Conservation (phyloP, 805 yeast species). For the Saccharomycopsis babjevae region DNA sequence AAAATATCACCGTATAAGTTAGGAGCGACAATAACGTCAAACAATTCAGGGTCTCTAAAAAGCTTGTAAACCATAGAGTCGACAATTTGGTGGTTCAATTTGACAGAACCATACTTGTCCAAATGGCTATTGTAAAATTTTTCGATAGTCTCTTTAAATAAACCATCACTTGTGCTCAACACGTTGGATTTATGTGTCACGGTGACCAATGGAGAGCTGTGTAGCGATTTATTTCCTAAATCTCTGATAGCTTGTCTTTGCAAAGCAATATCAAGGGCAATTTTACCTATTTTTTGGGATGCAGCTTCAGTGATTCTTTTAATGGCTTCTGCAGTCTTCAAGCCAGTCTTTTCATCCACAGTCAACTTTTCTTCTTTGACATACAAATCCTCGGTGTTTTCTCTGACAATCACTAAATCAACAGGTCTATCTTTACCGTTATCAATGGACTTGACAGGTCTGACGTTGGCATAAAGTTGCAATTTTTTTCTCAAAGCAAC, state of each 20-base stretch:
- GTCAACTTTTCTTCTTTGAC: constrained; percentile 83
- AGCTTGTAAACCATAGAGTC: constrained; percentile 98
- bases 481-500: constrained; percentile 95
- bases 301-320: constrained; percentile 92
- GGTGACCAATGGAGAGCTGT: constrained; percentile 48
- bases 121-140: constrained; percentile 37
- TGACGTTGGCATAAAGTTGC: constrained; percentile 91
- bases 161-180: constrained; percentile 83
- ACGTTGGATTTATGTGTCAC: constrained; percentile 97
- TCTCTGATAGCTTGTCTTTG: constrained; percentile 78
- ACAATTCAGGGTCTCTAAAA: constrained; percentile 97
- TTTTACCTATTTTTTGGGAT: constrained; percentile 73
- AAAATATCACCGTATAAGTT: constrained; percentile 95
- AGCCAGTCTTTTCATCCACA: constrained; percentile 61
- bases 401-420: constrained; percentile 96
- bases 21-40: constrained; percentile 98
- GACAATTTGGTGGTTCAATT: constrained; percentile 89
- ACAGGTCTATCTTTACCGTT: constrained; percentile 74
- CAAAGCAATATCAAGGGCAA: constrained; percentile 86
- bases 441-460: constrained; percentile 92
- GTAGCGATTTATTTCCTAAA: constrained; percentile 44
- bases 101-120: constrained; percentile 41
- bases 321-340: constrained; percentile 92
- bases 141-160: constrained; percentile 83
- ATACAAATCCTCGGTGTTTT: constrained; percentile 95